Conservation (phyloP, 2,329 filamentous ascomycete genomes). For the Didymella segeticola region DNA sequence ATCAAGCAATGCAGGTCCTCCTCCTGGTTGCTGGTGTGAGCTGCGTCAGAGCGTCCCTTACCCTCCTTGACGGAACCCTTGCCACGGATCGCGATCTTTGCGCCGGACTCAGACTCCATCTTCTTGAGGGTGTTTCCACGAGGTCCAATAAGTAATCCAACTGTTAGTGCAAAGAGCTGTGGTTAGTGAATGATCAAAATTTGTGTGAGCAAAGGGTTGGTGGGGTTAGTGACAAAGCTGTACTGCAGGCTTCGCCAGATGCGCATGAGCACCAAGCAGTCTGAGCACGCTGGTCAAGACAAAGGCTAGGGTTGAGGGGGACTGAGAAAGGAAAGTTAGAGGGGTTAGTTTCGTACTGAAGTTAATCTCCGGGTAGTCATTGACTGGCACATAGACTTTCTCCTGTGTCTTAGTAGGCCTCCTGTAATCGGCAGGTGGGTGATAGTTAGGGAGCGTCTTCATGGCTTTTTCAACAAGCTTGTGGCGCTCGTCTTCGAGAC, state of each 20-base stretch:
- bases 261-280: slow-evolving; percentile 36
- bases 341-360: slow-evolving; percentile 99
- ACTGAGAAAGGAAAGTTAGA: slow-evolving; percentile 58
- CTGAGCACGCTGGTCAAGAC: slow-evolving; percentile 54
- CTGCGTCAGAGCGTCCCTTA: slow-evolving; percentile 97
- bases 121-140: slow-evolving; percentile 99
- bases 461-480: slow-evolving; percentile 99
- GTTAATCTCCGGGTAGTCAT: slow-evolving; percentile 99
- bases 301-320: slow-evolving; percentile 54
- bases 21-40: slow-evolving; percentile 99
- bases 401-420: slow-evolving; percentile 99
- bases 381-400: slow-evolving; percentile 99
- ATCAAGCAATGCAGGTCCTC: slow-evolving; percentile 98
- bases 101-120: slow-evolving; percentile 96
- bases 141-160: slow-evolving; percentile 99
- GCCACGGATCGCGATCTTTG: slow-evolving; percentile 99
- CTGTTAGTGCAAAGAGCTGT: slow-evolving; percentile 84
- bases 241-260: slow-evolving; percentile 45
- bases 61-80: slow-evolving; percentile 99
- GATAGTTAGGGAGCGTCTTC: slow-evolving; percentile 99
- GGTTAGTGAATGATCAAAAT: slow-evolving; percentile 77
- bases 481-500: slow-evolving; percentile 97
- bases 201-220: slow-evolving; percentile 37
- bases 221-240: slow-evolving; percentile 52
- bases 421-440: slow-evolving; percentile 97